Evolutionary conservation across 139 green algal species (phyloP), one percentile per base, ranked within the genome.

Genomic region (Ostreobium quekettii): DNA sequence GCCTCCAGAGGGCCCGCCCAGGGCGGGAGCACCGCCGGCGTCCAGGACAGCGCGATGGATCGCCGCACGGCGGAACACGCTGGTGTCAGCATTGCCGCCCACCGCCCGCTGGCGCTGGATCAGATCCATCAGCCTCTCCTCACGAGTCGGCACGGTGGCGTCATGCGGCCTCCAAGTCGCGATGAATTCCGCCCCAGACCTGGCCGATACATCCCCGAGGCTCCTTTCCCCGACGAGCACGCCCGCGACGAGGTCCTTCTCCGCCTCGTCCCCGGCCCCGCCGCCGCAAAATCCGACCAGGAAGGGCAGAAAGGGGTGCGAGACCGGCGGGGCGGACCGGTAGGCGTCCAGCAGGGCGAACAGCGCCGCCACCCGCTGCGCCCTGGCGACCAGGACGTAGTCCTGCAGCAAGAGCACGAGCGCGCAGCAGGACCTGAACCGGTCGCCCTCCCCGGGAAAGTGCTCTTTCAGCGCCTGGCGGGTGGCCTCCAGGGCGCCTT

Each of bases 41-140:
- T 66, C 59, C 7, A 66, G 59, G 7, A 66, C 30, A 7, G 32
- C 59, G n/a, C 59, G 28, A 39, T 39, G 4, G 32, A 66, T 39
- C 24, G 24, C 59, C n/a, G 59, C 29, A 48, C 47, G 11, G 30
- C 28, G 32, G 32, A 66, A 47, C 19, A 6, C 7, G 26, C 59
- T 35, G 24, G 47, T 42, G 7, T 35, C 59, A 47, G 11, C 19
- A 42, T 66, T 35, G 22, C 46, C 46, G 46, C 46, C n/a, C n/a
- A 19, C 46, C 46, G 15, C 46, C 19, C 46, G 46, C 15, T 26
- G 15, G 19, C 15, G 15, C 46, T 19, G 19, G 15, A 26, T 62
- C 6, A 62, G 15, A 11, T 62, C 26, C 7, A 31, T 26, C 7
- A 62, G 15, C 6, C 33, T 28, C 31, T 28, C 49, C 15, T 19